Percentiles rank a stretch among this genome's conserved stretches.
Conservation (phyloP, 2,329 filamentous ascomycete species). For the Diaporthe helianthi region DNA sequence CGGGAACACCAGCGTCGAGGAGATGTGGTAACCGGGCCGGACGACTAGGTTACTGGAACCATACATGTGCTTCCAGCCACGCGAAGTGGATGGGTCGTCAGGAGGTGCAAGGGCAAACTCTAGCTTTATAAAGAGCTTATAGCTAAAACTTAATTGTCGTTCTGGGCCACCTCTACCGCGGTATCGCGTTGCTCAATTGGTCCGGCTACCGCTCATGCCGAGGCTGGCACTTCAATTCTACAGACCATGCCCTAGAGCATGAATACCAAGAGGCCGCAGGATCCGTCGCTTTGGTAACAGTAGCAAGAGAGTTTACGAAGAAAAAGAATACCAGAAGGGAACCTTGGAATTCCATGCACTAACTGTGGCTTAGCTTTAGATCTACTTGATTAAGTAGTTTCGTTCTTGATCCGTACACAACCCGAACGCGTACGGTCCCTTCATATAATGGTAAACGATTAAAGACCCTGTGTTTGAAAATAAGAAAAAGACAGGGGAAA, state of each 20-base stretch:
- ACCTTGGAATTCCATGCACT: too few relatives aligned
- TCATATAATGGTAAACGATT: too few relatives aligned
- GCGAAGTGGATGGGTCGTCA: conserved; percentile 39
- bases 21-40: conserved; percentile 45
- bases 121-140: too few relatives aligned
- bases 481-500: too few relatives aligned
- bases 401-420: too few relatives aligned
- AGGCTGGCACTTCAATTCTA: conserved; percentile 39
- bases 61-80: conserved; percentile 51
- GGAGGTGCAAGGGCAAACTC: conserved; percentile 52
- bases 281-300: neutral
- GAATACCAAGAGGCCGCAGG: neutral
- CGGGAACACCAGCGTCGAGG: conserved; percentile 37
- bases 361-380: too few relatives aligned
- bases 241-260: conserved; percentile 23
- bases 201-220: conserved; percentile 36
- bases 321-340: neutral
- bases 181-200: conserved; percentile 36
- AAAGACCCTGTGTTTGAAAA: too few relatives aligned
- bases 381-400: too few relatives aligned
- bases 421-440: too few relatives aligned
- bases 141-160: too few relatives aligned
- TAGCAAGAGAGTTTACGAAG: neutral
- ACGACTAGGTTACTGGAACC: conserved; percentile 51
- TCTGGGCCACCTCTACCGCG: too few relatives aligned